Percentiles rank a stretch among this genome's conserved stretches.
These are phyloP conservation scores for Hypocreales sp. DNA, from an alignment of 2,329 filamentous ascomycete genomes.

Conservation along the genomic window DNA sequence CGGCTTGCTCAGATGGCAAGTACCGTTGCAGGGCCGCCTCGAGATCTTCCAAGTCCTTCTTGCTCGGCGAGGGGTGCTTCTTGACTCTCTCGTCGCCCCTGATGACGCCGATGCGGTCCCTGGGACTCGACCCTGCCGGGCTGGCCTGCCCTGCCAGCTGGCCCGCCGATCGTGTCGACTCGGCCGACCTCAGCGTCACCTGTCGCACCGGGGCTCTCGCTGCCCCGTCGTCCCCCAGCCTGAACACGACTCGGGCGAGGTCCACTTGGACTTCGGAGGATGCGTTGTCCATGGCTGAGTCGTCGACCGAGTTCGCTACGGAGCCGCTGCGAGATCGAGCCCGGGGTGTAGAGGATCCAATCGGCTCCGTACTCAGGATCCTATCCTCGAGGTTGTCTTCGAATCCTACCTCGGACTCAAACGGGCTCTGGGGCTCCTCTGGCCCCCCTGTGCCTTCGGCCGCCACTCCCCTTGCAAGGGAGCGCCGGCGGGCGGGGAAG, in stretches of 20 bases:
- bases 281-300: not conserved
- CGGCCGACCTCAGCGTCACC: conserved; percentile 1
- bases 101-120: not conserved
- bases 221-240: conserved; percentile 2
- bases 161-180: conserved; percentile 1
- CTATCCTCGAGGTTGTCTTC: conserved; percentile 22
- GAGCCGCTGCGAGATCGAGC: conserved; percentile 7
- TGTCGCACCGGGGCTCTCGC: conserved; percentile 1
- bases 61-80: conserved; percentile 30
- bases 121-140: no score
- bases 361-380: conserved; percentile 18
- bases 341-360: conserved; percentile 23
- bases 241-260: conserved; percentile 4
- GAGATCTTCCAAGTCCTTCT: conserved; percentile 21
- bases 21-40: conserved; percentile 19
- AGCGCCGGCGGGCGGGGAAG: no score
- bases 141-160: not conserved
- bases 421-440: conserved; percentile 4
- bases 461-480: no score
- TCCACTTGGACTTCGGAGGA: conserved; percentile 3
- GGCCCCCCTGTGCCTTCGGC: no score
- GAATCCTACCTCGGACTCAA: conserved; percentile 22
- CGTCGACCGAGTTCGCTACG: conserved; percentile 4
- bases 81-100: conserved; percentile 13
- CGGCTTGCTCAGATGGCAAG: conserved; percentile 7